Conservation (phyloP, 2,329 filamentous ascomycete species). For the Aspergillus quadrilineatus region DNA sequence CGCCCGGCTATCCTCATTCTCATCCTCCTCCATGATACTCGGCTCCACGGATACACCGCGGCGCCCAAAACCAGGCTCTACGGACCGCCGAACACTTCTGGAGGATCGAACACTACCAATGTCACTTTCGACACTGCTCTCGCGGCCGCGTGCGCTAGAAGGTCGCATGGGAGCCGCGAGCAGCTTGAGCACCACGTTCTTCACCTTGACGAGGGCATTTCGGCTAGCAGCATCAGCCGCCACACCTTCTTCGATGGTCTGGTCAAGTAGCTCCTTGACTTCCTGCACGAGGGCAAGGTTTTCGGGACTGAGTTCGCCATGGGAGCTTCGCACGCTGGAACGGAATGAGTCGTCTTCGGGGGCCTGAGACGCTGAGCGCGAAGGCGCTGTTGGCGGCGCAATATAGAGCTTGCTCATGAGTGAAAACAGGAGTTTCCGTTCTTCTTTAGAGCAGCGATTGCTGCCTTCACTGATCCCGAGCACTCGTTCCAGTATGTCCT, state of each 20-base stretch:
- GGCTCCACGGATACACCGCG: constrained; percentile 34
- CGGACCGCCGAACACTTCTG: constrained; percentile 30
- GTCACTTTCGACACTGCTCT: constrained; percentile 34
- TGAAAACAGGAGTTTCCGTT: constrained; percentile 76
- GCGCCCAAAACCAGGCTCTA: constrained; percentile 26
- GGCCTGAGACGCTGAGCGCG: constrained; percentile 37
- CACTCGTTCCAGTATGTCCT: constrained; percentile 73
- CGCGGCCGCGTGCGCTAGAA: constrained; percentile 33
- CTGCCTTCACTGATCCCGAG: constrained; percentile 48
- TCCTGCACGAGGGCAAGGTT: constrained; percentile 55
- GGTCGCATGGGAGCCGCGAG: constrained; percentile 45
- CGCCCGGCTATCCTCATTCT: constrained; percentile 36
- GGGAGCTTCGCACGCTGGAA: constrained; percentile 46
- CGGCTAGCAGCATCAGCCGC: constrained; percentile 44
- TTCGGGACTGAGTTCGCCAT: constrained; percentile 51
- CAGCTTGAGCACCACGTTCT: constrained; percentile 45
- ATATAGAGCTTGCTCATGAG: constrained; percentile 82
- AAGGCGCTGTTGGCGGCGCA: constrained; percentile 59
- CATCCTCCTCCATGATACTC: constrained; percentile 41
- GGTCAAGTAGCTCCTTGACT: constrained; percentile 58
- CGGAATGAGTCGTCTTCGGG: constrained; percentile 61
- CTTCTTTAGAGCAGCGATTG: constrained; percentile 59
- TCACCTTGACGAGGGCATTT: constrained; percentile 48
- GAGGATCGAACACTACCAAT: constrained; percentile 32
- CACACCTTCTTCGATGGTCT: constrained; percentile 52